phyloP scores from a whole-genome alignment of 2,329 filamentous ascomycete genomes.

The Knufia petricola region DNA sequence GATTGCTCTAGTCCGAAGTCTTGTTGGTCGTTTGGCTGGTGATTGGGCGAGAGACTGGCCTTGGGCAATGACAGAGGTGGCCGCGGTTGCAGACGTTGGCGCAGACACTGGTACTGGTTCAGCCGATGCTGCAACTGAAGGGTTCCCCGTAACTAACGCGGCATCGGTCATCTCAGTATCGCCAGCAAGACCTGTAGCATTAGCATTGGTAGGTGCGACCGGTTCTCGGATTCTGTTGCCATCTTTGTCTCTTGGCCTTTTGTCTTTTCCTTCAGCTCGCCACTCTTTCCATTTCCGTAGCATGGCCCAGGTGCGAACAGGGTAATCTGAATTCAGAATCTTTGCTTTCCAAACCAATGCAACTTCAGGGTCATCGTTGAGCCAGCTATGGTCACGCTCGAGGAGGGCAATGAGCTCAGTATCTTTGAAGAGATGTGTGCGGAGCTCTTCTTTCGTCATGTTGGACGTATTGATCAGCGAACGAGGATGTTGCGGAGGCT shows the following conservation, averaged over 20 bases:
- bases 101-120: background rate
- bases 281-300: slow-evolving; percentile 22
- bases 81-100: background rate
- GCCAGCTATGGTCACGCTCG: slow-evolving; percentile 18
- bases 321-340: slow-evolving; percentile 20
- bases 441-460: slow-evolving; percentile 13
- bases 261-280: slow-evolving; percentile 18
- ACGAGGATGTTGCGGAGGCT: background rate
- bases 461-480: slow-evolving; percentile 2
- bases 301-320: slow-evolving; percentile 23
- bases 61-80: background rate
- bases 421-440: slow-evolving; percentile 20
- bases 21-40: background rate
- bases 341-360: slow-evolving; percentile 18
- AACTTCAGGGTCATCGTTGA: slow-evolving; percentile 16
- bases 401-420: slow-evolving; percentile 17
- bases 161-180: background rate
- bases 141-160: background rate
- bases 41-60: background rate
- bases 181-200: background rate
- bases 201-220: background rate
- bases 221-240: background rate
- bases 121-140: background rate
- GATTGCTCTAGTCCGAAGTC: background rate
- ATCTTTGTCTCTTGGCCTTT: slow-evolving; percentile 19